Percentiles rank a stretch among this genome's conserved stretches.
These are phyloP conservation scores for Decorospora gaudefroyi DNA, from an alignment of 2,329 filamentous ascomycete genomes.

Conservation along the genomic window DNA sequence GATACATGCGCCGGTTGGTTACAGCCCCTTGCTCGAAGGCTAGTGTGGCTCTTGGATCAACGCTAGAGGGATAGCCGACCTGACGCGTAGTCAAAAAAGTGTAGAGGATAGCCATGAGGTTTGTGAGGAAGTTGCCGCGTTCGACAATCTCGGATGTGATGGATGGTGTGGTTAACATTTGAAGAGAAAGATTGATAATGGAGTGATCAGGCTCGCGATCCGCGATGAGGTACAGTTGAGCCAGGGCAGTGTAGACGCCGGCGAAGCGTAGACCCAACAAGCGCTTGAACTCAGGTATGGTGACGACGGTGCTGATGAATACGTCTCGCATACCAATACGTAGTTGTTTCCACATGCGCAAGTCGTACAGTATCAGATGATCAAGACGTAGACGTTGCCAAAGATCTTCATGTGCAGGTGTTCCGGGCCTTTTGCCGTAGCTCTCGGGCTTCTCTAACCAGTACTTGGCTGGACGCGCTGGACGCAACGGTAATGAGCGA, in stretches of 20 bases:
- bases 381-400: constrained; percentile 88
- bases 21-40: constrained; percentile 94
- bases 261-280: constrained; percentile 92
- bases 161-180: constrained; percentile 94
- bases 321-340: constrained; percentile 87
- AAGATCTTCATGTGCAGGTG: constrained; percentile 80
- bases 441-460: constrained; percentile 81
- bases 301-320: constrained; percentile 95
- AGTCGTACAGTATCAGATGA: constrained; percentile 91
- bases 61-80: constrained; percentile 89
- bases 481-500: constrained; percentile 52
- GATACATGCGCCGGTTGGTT: constrained; percentile 92
- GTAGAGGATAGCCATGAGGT: constrained; percentile 92
- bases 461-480: constrained; percentile 72
- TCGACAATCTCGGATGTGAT: constrained; percentile 96
- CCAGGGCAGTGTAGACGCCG: constrained; percentile 88
- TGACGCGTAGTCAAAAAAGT: constrained; percentile 96
- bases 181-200: constrained; percentile 94
- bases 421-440: constrained; percentile 65
- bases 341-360: constrained; percentile 95
- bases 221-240: constrained; percentile 92
- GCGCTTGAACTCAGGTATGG: constrained; percentile 93
- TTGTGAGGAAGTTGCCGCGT: constrained; percentile 92
- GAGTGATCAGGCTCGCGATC: constrained; percentile 97
- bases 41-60: constrained; percentile 81